Conservation (phyloP, 805 yeast genomes). For the Ogataea philodendri region DNA sequence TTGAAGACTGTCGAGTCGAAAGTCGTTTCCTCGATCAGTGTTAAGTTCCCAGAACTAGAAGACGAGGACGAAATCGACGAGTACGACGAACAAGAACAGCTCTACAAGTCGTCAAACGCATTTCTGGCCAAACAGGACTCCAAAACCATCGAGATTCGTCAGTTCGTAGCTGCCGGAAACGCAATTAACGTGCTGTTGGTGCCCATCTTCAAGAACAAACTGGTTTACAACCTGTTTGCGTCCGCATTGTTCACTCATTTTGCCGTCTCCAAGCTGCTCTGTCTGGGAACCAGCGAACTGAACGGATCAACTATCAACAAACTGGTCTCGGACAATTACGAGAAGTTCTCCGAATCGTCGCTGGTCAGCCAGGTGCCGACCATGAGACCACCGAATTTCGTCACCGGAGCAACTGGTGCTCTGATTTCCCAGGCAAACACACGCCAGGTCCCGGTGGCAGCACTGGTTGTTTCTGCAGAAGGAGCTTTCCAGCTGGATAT, state of each 20-base stretch:
- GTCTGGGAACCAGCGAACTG: conserved; percentile 28
- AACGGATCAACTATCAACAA: conserved; percentile 17
- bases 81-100: conserved; percentile 50
- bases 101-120: conserved; percentile 36
- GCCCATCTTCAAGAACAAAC: conserved; percentile 25
- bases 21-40: conserved; percentile 16
- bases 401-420: conserved; percentile 46
- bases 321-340: conserved; percentile 12
- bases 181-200: conserved; percentile 17
- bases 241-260: conserved; percentile 14
- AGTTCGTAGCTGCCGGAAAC: conserved; percentile 3
- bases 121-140: conserved; percentile 27
- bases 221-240: conserved; percentile 27
- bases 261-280: conserved; percentile 14
- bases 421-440: conserved; percentile 33
- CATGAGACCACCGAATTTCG: conserved; percentile 47
- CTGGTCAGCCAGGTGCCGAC: conserved; percentile 32
- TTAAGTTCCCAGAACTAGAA: conserved; percentile 14
- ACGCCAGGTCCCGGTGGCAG: conserved; percentile 10
- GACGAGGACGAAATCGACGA: conserved; percentile 20
- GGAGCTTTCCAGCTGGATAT: conserved; percentile 45
- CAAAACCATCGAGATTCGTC: conserved; percentile 16
- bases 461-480: conserved; percentile 41
- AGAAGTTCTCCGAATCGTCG: background rate
- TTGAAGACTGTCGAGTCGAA: conserved; percentile 8